Evolutionary conservation across 371 early-diverging fungal species (phyloP), one percentile per base, ranked within the genome.

Genomic region (Mucor saturninus): DNA sequence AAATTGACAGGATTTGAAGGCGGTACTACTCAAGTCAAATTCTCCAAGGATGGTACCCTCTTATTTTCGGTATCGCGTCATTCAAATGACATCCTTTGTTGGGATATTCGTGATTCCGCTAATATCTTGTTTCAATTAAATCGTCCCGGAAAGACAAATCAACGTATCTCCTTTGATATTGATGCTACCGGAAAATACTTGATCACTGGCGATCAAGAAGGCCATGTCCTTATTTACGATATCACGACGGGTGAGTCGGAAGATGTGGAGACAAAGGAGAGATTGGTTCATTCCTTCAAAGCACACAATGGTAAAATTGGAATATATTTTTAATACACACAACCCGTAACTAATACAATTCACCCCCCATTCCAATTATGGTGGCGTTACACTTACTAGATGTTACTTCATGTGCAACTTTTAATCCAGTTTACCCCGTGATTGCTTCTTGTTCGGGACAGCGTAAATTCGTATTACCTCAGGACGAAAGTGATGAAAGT

Each of bases 41-140:
- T 91, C 71, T 85, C 90, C 0, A 76, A 75, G 0, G 87, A 88
- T 65, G 90, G 90, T 0, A 55, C 61, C 2, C 77, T 80, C 30
- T 67, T 91, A 21, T 91, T 81, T 59, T 77, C 86, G 0, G 86
- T 84, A 7, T 84, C 86, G 5, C 80, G 91, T 15, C 80, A 82
- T 50, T 66, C 83, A 5, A 62, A 86, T 32, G 54, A 26, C 11
- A 84, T 91, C 14, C 64, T 75, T 1, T 88, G 87, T 59, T 90
- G 91, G 90, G 91, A 91, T 74, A 83, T 90, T 40, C 81, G 91
- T 8, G 80, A 89, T 49, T 83, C 89, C 6, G 85, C 83, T 6
- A 76, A 86, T 26, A 69, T 85, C 0, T 54, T 90, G 31, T 80
- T 72, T 54, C 72, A 77, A 13, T 59, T 86, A 10, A 72, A 77